Base-by-base conservation (phyloP, 2,329 filamentous ascomycete genomes). In the Pyricularia sp. region DNA sequence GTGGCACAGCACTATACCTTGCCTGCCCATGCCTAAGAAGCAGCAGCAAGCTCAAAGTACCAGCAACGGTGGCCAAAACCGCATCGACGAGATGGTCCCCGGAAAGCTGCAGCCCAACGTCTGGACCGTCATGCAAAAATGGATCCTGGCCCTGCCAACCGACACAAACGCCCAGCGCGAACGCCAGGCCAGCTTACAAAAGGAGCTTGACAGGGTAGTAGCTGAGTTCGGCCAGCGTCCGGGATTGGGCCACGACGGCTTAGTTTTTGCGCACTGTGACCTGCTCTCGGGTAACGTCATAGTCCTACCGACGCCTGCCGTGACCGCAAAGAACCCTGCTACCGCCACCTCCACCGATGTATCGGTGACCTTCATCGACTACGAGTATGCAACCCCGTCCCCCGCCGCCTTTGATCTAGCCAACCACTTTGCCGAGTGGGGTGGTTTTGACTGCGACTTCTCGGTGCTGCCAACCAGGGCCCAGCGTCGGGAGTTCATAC, bases 351-450 rank as follows among this genome's bases (percentile, higher is more conserved):
- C 25, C 42, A 64, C n/a, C 59, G 70, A 66, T 72, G 36, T 85
- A 66, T 84, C 80, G 2, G 90, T 94, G 69, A 87, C 87, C 76
- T 98, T 99, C 80, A 99, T 99, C 78, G 95, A 99, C 81, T 99
- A 98, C 82, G 95, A 99, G 79, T 99, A 99, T 79, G 93, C 94
- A 17, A 95, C 93, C 4, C 94, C 95, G 2, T 94, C 94, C 0
- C 94, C 94, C 1, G 93, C 94, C 4, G 94, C 94, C 1, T 99
- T 99, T 79, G 95, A 99, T 78, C 89, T 99, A 73, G 91, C 94
- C 67, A 99, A 99, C 81, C 95, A 99, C 83, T 97, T 99, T 77
- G 93, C 95, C 65, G 95, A 99, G 81, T 99, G 95, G 94, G 94
- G 91, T 70, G 95, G 95, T 69, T 97, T 97, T 76, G 93, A 97